Base-by-base conservation (phyloP, 306 rosid genomes). In the Quercus robur region DNA sequence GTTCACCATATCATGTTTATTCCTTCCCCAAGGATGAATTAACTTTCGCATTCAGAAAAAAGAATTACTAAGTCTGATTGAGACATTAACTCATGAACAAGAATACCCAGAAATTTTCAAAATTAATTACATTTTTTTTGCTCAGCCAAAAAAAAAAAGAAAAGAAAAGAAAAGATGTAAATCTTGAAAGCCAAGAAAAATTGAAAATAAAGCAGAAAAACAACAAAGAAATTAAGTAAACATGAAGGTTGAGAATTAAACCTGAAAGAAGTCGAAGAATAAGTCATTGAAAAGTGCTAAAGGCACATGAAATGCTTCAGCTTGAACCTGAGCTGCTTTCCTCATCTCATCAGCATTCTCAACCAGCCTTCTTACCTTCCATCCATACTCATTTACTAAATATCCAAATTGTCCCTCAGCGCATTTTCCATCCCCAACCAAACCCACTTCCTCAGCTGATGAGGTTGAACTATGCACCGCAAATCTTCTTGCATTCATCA, bases 281-380 rank as follows among this genome's bases (percentile, higher is more conserved):
- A 92, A 51, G 67, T 84, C 75, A 25, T 94, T 82, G 85, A 94
- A 92, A 80, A 94, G 85, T 71, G 83, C 71, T 3, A 84, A 76
- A 59, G 98, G 95, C 56, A 77, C 90, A 80, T 94, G 89, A 44
- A 94, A 94, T 56, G 97, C 97, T 84, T 90, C 86, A 35, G 98
- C 96, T 75, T 92, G 98, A 83, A 92, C 81, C 4, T 54, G 77
- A 67, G 97, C 89, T 5, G 89, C 96, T n/a, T 62, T 73, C 41
- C 73, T 85, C n/a, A 90, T 84, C 88, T 94, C 98, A 73, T 90
- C 94, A 21, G 77, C 76, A 35, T 82, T 88, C 81, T 78, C 79
- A 33, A 76, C 79, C 20, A 94, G 82, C 72, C 87, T 88, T 67
- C 94, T 94, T 6, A 92, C 91, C 73, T 77, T 89, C 98, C 98